A percentile compares a stretch with the other conserved stretches of the same genome.
These are phyloP conservation scores for Daldinia childiae DNA, from an alignment of 495 filamentous ascomycete genomes.

Conservation along the genomic window DNA sequence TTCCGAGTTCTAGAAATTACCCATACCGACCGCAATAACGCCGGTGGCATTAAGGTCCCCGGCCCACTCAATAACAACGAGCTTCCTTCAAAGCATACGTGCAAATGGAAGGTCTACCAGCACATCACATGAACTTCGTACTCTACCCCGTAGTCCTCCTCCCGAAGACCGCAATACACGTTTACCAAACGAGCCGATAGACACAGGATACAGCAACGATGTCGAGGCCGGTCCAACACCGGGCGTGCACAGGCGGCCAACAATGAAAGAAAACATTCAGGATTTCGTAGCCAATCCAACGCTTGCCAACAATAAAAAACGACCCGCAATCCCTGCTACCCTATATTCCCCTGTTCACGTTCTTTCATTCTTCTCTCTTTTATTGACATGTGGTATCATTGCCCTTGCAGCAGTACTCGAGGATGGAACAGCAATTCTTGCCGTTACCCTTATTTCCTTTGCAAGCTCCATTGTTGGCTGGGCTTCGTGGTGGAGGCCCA, in stretches of 20 bases:
- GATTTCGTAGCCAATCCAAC: conserved; percentile 51
- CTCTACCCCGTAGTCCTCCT: conserved; percentile 16
- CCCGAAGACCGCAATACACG: conserved; percentile 17
- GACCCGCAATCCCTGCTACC: conserved; percentile 58
- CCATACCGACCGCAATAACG: conserved; percentile 47
- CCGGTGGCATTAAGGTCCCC: conserved; percentile 33
- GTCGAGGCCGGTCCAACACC: conserved; percentile 35
- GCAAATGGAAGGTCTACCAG: conserved; percentile 5
- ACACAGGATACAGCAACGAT: conserved; percentile 25
- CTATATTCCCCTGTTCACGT: conserved; percentile 62
- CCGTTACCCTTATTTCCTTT: conserved; percentile 56
- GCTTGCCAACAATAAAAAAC: conserved; percentile 43
- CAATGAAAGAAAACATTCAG: conserved; percentile 48
- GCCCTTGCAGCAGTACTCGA: conserved; percentile 43
- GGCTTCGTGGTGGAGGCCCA: conserved; percentile 64
- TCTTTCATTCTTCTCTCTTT: conserved; percentile 58
- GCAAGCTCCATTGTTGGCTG: conserved; percentile 63
- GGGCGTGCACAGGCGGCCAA: conserved; percentile 42
- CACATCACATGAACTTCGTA: not conserved
- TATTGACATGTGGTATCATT: conserved; percentile 61
- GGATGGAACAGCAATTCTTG: conserved; percentile 65
- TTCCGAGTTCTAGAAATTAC: conserved; percentile 61
- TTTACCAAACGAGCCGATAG: not conserved
- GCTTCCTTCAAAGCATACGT: conserved; percentile 5
- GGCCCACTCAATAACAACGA: not conserved